Conservation (phyloP, 2,329 filamentous ascomycete genomes). For the Neurospora sp. region DNA sequence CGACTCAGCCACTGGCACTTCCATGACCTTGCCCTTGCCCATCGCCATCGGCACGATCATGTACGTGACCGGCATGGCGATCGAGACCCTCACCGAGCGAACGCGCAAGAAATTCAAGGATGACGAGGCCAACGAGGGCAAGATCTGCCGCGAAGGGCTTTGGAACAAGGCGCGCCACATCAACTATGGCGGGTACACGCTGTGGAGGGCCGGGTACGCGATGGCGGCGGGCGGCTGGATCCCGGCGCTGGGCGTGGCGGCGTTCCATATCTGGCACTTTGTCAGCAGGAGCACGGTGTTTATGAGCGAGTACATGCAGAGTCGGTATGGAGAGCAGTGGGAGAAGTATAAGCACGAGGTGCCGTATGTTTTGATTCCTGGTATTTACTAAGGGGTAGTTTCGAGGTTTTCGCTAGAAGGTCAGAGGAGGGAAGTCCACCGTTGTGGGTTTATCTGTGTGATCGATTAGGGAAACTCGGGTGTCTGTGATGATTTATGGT, state of each 20-base stretch:
- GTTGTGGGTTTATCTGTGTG: not conserved
- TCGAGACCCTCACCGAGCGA: conserved; percentile 46
- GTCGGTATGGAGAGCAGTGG: conserved; percentile 30
- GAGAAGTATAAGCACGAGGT: conserved; percentile 27
- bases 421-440: not conserved
- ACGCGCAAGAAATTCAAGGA: conserved; percentile 40
- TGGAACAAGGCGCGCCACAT: conserved; percentile 31
- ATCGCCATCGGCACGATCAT: conserved; percentile 38
- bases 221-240: conserved; percentile 28
- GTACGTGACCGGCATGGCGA: conserved; percentile 40
- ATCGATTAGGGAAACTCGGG: not conserved
- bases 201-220: conserved; percentile 25
- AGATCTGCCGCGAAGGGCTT: conserved; percentile 27
- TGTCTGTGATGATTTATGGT: not conserved
- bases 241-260: conserved; percentile 22
- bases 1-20: conserved; percentile 35
- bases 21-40: conserved; percentile 33
- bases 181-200: conserved; percentile 30
- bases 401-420: not conserved
- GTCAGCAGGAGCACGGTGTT: conserved; percentile 21
- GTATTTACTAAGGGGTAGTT: conserved; percentile 23
- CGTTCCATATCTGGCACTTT: conserved; percentile 24
- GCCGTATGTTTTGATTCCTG: conserved; percentile 26
- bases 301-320: conserved; percentile 28
- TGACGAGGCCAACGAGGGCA: conserved; percentile 26